These are phyloP conservation scores for Alternaria tenuissima DNA, from an alignment of 2,329 filamentous ascomycete species.

Conservation along the genomic window DNA sequence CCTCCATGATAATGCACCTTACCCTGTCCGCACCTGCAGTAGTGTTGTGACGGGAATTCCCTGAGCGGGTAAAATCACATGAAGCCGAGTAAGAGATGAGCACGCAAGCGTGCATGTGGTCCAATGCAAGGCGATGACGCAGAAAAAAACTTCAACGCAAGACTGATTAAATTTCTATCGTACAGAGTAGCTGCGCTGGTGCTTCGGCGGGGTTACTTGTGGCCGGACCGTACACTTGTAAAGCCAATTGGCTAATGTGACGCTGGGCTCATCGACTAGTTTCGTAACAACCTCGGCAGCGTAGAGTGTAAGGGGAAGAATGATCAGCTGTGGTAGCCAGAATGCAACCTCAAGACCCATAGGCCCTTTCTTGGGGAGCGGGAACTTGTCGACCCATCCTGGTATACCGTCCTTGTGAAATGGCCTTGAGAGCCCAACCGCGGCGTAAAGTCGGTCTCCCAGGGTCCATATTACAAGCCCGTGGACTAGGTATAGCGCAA, in stretches of 20 bases:
- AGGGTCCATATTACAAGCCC: constrained; percentile 57
- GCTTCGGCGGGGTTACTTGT: constrained; percentile 12
- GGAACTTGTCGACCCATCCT: constrained; percentile 65
- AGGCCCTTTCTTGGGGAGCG: constrained; percentile 64
- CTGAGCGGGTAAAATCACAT: constrained; percentile 14
- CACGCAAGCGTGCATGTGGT: background rate
- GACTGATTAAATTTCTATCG: background rate
- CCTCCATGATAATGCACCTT: background rate
- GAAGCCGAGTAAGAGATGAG: constrained; percentile 17
- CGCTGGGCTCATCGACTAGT: constrained; percentile 61
- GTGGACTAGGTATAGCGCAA: constrained; percentile 67
- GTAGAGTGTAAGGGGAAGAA: constrained; percentile 44
- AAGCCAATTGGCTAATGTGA: constrained; percentile 60
- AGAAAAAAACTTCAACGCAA: background rate
- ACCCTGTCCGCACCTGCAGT: constrained; percentile 6
- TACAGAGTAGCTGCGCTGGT: constrained; percentile 13
- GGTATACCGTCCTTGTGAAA: constrained; percentile 61
- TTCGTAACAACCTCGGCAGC: constrained; percentile 46
- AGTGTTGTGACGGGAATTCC: constrained; percentile 6
- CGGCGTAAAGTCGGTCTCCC: constrained; percentile 68
- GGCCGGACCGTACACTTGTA: constrained; percentile 58
- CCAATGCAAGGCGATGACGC: background rate
- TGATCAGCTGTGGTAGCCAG: constrained; percentile 65
- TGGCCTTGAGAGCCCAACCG: constrained; percentile 63
- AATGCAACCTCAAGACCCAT: constrained; percentile 66